Evolutionary conservation across 192 early-diverging fungal species (phyloP).

Genomic region (Coemansia pectinata): DNA sequence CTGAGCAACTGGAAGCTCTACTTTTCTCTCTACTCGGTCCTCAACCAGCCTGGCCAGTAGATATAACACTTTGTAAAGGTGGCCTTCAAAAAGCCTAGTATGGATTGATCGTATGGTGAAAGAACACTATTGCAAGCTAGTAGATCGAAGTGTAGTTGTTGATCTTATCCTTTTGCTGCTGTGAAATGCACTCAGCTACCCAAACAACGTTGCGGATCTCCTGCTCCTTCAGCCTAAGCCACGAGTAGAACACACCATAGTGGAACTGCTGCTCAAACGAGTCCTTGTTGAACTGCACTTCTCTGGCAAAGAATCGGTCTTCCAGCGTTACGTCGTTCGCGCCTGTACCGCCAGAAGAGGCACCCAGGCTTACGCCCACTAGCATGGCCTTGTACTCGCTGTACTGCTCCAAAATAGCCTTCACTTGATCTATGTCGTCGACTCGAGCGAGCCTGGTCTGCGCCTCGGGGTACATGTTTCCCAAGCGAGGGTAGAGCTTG

Average conservation of each 20-base stretch:
- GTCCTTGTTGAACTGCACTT: constrained; percentile 91
- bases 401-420: constrained; percentile 78
- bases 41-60: constrained; percentile 9
- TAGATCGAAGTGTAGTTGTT: constrained; percentile 93
- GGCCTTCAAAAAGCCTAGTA: neutral
- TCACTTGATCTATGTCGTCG: constrained; percentile 96
- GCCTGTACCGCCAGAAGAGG: constrained; percentile 21
- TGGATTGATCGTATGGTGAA: neutral
- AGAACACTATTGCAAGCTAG: constrained; percentile 36
- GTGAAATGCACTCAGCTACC: constrained; percentile 99
- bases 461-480: constrained; percentile 92
- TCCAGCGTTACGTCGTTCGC: constrained; percentile 76
- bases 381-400: constrained; percentile 89
- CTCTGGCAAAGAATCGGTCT: constrained; percentile 93
- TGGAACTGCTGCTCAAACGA: constrained; percentile 97
- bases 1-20: no score
- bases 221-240: constrained; percentile 96
- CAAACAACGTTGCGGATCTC: constrained; percentile 98
- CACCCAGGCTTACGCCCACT: constrained; percentile 57
- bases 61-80: neutral
- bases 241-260: constrained; percentile 93
- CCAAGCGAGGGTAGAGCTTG: constrained; percentile 91
- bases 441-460: constrained; percentile 75
- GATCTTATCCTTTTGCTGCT: constrained; percentile 94
- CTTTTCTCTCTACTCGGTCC: neutral